phyloP scores from a whole-genome alignment of 768 basidiomycete species.

The Suillus tomentosus region DNA sequence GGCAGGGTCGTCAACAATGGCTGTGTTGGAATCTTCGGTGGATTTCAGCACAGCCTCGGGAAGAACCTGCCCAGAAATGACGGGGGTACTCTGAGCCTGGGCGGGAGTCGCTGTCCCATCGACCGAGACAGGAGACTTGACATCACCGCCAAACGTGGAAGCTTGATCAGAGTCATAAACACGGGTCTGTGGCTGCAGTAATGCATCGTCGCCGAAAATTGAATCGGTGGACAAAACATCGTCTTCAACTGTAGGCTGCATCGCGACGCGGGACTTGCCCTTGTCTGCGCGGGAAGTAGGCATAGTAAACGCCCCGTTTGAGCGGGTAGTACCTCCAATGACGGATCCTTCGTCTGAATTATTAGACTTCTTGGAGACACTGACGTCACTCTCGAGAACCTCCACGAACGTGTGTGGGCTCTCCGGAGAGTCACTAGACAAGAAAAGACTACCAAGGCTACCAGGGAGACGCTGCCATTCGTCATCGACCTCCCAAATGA shows the following conservation, averaged over 20 bases:
- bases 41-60: conserved; percentile 15
- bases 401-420: conserved; percentile 69
- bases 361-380: conserved; percentile 31
- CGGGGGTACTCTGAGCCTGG: conserved; percentile 44
- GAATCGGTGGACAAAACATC: conserved; percentile 45
- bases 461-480: conserved; percentile 65
- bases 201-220: conserved; percentile 41
- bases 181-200: conserved; percentile 63
- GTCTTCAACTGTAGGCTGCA: conserved; percentile 30
- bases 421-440: conserved; percentile 33
- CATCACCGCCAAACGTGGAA: conserved; percentile 25
- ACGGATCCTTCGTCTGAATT: conserved; percentile 33
- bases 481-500: conserved; percentile 51
- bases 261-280: conserved; percentile 32
- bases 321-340: conserved; percentile 35
- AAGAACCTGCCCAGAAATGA: conserved; percentile 29
- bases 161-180: conserved; percentile 43
- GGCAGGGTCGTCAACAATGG: conserved; percentile 46
- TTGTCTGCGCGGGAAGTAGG: conserved; percentile 47
- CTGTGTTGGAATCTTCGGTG: conserved; percentile 16
- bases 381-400: conserved; percentile 46
- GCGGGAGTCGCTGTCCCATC: conserved; percentile 32
- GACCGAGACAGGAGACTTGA: conserved; percentile 19
- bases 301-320: conserved; percentile 23
- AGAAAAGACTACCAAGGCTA: conserved; percentile 43